Conservation (phyloP, 768 basidiomycete genomes). For the Mycena sanguinolenta region DNA sequence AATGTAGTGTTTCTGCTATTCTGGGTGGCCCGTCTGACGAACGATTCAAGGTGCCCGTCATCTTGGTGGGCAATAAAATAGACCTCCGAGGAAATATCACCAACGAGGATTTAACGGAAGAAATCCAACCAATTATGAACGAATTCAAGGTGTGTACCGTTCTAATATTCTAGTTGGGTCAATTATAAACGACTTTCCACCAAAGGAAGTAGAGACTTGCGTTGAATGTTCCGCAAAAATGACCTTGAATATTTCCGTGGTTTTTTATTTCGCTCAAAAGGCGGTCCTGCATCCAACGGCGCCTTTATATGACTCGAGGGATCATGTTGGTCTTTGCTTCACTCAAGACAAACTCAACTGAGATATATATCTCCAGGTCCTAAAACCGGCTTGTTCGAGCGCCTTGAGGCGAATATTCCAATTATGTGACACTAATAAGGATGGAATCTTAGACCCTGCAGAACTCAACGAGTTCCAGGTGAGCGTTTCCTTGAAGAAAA, state of each 20-base stretch:
- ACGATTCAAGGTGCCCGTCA: slow-evolving; percentile 85
- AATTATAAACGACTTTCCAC: slow-evolving; percentile 28
- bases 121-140: slow-evolving; percentile 97
- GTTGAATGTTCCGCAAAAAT: slow-evolving; percentile 96
- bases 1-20: slow-evolving; percentile 70
- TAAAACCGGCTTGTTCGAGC: slow-evolving; percentile 92
- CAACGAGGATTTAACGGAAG: slow-evolving; percentile 93
- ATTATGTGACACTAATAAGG: slow-evolving; percentile 94
- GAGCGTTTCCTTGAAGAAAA: slow-evolving; percentile 35
- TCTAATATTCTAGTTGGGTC: slow-evolving; percentile 15
- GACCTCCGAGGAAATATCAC: slow-evolving; percentile 94
- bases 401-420: slow-evolving; percentile 96
- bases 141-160: slow-evolving; percentile 88
- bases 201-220: slow-evolving; percentile 97
- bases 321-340: slow-evolving; percentile 76
- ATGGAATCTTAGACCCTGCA: slow-evolving; percentile 88
- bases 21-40: slow-evolving; percentile 4
- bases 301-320: slow-evolving; percentile 95
- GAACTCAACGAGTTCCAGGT: slow-evolving; percentile 99
- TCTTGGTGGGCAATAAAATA: slow-evolving; percentile 98
- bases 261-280: slow-evolving; percentile 98
- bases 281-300: slow-evolving; percentile 97
- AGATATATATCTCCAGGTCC: slow-evolving; percentile 63
- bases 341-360: slow-evolving; percentile 14
- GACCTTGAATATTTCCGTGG: slow-evolving; percentile 93